phyloP scores from a whole-genome alignment of 2,329 filamentous ascomycete genomes.

The Didymella pomorum region DNA sequence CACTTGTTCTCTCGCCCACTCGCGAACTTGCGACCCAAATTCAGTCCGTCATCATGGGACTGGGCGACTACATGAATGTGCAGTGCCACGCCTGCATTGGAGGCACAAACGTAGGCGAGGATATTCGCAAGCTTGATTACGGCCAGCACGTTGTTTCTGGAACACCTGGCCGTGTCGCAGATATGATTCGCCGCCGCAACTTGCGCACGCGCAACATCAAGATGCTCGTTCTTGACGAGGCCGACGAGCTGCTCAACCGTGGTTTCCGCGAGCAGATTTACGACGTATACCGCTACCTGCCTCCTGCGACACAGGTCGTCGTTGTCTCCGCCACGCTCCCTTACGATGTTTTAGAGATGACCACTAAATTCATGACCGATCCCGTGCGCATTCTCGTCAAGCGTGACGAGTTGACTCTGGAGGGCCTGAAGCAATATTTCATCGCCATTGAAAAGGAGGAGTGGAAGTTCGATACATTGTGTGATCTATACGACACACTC shows the following conservation, averaged over 20 bases:
- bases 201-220: conserved; percentile 78
- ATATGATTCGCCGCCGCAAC: conserved; percentile 79
- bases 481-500: conserved; percentile 97
- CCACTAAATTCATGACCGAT: conserved; percentile 99
- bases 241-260: conserved; percentile 83
- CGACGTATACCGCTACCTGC: conserved; percentile 96
- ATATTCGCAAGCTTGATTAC: conserved; percentile 96
- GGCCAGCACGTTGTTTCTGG: conserved; percentile 98
- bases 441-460: conserved; percentile 99
- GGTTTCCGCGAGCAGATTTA: conserved; percentile 99
- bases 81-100: conserved; percentile 99
- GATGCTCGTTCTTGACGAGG: conserved; percentile 79
- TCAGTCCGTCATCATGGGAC: conserved; percentile 97
- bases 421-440: conserved; percentile 98
- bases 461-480: conserved; percentile 99
- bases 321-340: conserved; percentile 96
- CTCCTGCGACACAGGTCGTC: conserved; percentile 96
- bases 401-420: conserved; percentile 96
- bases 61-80: conserved; percentile 99
- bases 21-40: conserved; percentile 98
- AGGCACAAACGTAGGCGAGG: conserved; percentile 96
- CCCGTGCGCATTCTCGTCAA: conserved; percentile 96
- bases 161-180: conserved; percentile 93
- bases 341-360: conserved; percentile 98
- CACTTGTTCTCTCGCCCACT: conserved; percentile 92